Percentiles rank a stretch among this genome's conserved stretches.
These are phyloP conservation scores for Wickerhamomyces bisporus DNA, from an alignment of 805 yeast species.

Conservation along the genomic window DNA sequence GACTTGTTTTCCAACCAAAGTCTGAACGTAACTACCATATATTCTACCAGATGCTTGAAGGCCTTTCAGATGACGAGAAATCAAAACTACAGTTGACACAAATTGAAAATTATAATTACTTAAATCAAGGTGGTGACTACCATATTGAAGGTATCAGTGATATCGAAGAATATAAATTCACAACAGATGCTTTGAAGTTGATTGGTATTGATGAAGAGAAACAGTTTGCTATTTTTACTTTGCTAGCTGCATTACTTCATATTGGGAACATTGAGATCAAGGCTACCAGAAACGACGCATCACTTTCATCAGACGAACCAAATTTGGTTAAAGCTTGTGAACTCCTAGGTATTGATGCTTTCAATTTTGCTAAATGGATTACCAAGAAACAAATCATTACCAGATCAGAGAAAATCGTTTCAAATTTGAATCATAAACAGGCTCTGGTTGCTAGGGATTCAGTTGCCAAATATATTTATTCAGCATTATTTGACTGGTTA, in stretches of 20 bases:
- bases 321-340: constrained; percentile 77
- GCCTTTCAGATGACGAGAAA: constrained; percentile 52
- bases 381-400: constrained; percentile 88
- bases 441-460: constrained; percentile 93
- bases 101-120: constrained; percentile 69
- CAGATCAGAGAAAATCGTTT: constrained; percentile 86
- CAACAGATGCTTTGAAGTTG: constrained; percentile 68
- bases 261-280: constrained; percentile 88
- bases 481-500: constrained; percentile 93
- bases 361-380: constrained; percentile 80
- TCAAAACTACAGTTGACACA: constrained; percentile 52
- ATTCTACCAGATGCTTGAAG: constrained; percentile 83
- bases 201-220: constrained; percentile 64
- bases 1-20: constrained; percentile 88
- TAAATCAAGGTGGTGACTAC: constrained; percentile 84
- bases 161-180: constrained; percentile 65
- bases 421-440: constrained; percentile 76
- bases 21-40: constrained; percentile 94
- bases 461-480: constrained; percentile 90
- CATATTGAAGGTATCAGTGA: constrained; percentile 78
- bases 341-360: constrained; percentile 73
- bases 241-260: constrained; percentile 85
- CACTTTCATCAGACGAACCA: constrained; percentile 81
- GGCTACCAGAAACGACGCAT: constrained; percentile 80
- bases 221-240: constrained; percentile 66